Base-by-base conservation (phyloP, 305 asterid species). In the Fraxinus sp. region DNA sequence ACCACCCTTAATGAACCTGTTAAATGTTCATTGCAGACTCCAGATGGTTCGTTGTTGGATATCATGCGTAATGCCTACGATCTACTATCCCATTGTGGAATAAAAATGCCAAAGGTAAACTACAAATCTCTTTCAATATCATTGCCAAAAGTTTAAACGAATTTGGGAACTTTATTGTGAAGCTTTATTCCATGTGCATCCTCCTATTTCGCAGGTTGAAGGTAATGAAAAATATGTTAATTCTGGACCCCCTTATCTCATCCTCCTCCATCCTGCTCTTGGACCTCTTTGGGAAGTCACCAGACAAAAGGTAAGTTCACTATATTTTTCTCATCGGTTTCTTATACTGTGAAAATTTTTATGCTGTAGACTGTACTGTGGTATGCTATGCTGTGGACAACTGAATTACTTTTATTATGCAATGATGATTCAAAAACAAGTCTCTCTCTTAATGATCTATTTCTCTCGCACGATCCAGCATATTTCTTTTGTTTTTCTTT, bases 191-290 rank as follows among this genome's bases (percentile, higher is more conserved):
- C 74, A 72, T 81, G 13, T 30, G 70, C 68, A 81, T 36, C 84
- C 81, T n/a, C 76, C 72, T 55, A 37, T 70, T 74, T 80, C 87
- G 70, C 91, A 97, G 98, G 90, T 97, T 81, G 94, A 89, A 88
- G 89, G 88, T 83, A 94, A 97, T 80, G 96, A 94, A 78, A 86
- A 84, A 73, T 94, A 97, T 88, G 87, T 86, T 82, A 91, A 90
- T 87, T 92, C 95, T 79, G 99, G 92, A 86, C 98, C 98, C 2
- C 99, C 99, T 33, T 94, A 89, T 92, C 91, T 97, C 87, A 88
- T 97, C 83, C 91, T 94, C 86, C 97, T 97, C 82, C 98, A 97
- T 88, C 99, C 99, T 84, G 98, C 99, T 88, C 90, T 97, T 78
- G 98, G 99, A 75, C 66, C 66, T 55, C 66, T 97, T 84, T 97